phyloP scores from a whole-genome alignment of 2,329 filamentous ascomycete genomes.

The Coleophoma eucalyptorum region DNA sequence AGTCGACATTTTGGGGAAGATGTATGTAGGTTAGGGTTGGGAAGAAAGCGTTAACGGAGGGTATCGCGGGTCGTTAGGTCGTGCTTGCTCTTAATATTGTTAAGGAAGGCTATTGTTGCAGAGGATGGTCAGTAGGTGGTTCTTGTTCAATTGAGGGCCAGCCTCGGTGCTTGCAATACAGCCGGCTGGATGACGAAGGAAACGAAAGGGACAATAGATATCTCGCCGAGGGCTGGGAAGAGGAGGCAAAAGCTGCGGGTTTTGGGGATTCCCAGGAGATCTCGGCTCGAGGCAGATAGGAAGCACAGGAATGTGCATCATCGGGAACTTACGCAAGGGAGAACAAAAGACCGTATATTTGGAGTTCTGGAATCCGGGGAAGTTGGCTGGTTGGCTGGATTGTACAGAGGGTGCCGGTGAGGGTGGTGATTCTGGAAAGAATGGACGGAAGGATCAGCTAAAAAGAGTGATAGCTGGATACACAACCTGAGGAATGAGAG shows the following conservation, averaged over 20 bases:
- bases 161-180: too few relatives aligned
- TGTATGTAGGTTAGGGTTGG: background rate
- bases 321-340: slow-evolving; percentile 18
- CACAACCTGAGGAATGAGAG: slow-evolving; percentile 31
- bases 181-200: too few relatives aligned
- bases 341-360: slow-evolving; percentile 6
- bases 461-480: slow-evolving; percentile 40
- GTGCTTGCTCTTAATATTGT: too few relatives aligned
- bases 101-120: too few relatives aligned
- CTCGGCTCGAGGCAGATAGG: background rate
- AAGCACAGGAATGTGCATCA: background rate
- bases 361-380: slow-evolving; percentile 1
- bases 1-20: slow-evolving; percentile 17
- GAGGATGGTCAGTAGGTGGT: too few relatives aligned
- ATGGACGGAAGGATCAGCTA: slow-evolving; percentile 34
- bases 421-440: slow-evolving; percentile 19
- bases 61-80: too few relatives aligned
- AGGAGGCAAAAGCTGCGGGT: too few relatives aligned
- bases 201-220: too few relatives aligned
- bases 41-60: too few relatives aligned
- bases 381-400: background rate
- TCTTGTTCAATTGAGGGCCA: too few relatives aligned
- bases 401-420: background rate
- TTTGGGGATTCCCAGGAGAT: too few relatives aligned
- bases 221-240: too few relatives aligned